Evolutionary conservation across 768 basidiomycete genomes (phyloP).

Genomic region (Coprinopsis cinerea): DNA sequence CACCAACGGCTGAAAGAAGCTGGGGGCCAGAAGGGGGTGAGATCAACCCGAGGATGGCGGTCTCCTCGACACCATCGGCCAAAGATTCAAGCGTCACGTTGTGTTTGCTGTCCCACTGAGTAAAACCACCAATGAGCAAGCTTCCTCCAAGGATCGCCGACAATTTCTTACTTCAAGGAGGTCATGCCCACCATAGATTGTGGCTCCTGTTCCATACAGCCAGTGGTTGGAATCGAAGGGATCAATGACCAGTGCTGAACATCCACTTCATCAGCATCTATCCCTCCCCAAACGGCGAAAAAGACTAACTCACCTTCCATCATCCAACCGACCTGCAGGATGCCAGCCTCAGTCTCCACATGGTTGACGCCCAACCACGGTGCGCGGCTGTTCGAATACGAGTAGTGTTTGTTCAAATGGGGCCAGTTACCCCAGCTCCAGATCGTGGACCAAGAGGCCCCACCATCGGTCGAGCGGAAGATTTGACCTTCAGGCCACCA

Average conservation of each 20-base stretch:
- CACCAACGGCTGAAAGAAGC: slow-evolving; percentile 51
- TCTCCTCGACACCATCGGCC: slow-evolving; percentile 64
- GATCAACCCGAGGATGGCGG: slow-evolving; percentile 49
- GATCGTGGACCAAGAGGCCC: slow-evolving; percentile 51
- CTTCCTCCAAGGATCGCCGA: neutral
- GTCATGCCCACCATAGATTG: slow-evolving; percentile 56
- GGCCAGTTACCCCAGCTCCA: slow-evolving; percentile 52
- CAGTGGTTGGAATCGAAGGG: slow-evolving; percentile 67
- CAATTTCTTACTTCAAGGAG: slow-evolving; percentile 31
- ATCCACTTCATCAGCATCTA: neutral
- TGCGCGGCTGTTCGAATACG: slow-evolving; percentile 47
- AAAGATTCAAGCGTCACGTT: slow-evolving; percentile 55
- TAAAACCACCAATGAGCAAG: neutral
- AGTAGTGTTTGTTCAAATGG: slow-evolving; percentile 43
- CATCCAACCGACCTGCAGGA: slow-evolving; percentile 63
- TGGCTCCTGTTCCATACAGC: slow-evolving; percentile 66
- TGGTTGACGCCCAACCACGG: slow-evolving; percentile 54
- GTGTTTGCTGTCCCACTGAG: slow-evolving; percentile 53
- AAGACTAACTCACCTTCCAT: slow-evolving; percentile 43
- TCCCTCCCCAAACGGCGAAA: neutral
- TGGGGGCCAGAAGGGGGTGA: slow-evolving; percentile 56
- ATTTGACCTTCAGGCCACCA: slow-evolving; percentile 68
- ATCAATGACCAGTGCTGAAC: slow-evolving; percentile 47
- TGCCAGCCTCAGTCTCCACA: slow-evolving; percentile 37
- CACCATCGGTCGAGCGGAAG: slow-evolving; percentile 53